A percentile compares a stretch with the other conserved stretches of the same genome.
These are phyloP conservation scores for Populus pruinosa DNA, from an alignment of 345 rosid genomes.

Conservation along the genomic window DNA sequence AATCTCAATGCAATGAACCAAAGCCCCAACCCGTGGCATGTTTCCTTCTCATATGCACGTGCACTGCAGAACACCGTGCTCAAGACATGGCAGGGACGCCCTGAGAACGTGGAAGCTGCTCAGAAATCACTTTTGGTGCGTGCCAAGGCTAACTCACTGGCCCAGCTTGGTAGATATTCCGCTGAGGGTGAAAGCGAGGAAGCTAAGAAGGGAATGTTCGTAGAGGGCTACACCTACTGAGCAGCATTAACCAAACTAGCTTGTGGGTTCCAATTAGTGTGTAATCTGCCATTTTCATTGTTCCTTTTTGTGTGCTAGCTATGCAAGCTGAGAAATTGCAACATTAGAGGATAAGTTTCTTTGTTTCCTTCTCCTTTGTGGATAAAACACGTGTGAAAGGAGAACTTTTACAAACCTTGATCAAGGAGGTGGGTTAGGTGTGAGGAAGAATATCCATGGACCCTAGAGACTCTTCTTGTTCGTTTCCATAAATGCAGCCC, in stretches of 20 bases:
- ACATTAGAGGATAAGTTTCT: no score
- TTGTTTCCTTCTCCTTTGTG: no score
- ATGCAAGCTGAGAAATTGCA: no score
- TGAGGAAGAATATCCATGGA: no score
- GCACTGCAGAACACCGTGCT: slow-evolving; percentile 93
- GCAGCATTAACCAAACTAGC: background rate
- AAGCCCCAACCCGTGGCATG: slow-evolving; percentile 97
- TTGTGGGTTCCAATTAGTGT: background rate
- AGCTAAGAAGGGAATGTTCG: slow-evolving; percentile 96
- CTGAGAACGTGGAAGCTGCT: slow-evolving; percentile 74
- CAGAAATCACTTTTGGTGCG: slow-evolving; percentile 86
- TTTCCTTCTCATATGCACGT: slow-evolving; percentile 96
- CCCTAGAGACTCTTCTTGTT: no score
- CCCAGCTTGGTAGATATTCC: slow-evolving; percentile 89
- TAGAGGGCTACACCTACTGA: slow-evolving; percentile 92
- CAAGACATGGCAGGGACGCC: slow-evolving; percentile 91
- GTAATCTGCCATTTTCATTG: background rate
- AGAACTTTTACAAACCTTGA: no score
- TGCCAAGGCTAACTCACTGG: slow-evolving; percentile 93
- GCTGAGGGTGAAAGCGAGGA: slow-evolving; percentile 84
- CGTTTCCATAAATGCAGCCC: no score
- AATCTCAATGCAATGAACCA: slow-evolving; percentile 97
- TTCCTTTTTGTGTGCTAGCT: slow-evolving; percentile 2
- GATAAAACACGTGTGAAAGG: no score
- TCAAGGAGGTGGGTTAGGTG: no score